A percentile compares a stretch with the other conserved stretches of the same genome.
These are phyloP conservation scores for Capniomyces stellatus DNA, from an alignment of 371 early-diverging fungal genomes.

Conservation along the genomic window DNA sequence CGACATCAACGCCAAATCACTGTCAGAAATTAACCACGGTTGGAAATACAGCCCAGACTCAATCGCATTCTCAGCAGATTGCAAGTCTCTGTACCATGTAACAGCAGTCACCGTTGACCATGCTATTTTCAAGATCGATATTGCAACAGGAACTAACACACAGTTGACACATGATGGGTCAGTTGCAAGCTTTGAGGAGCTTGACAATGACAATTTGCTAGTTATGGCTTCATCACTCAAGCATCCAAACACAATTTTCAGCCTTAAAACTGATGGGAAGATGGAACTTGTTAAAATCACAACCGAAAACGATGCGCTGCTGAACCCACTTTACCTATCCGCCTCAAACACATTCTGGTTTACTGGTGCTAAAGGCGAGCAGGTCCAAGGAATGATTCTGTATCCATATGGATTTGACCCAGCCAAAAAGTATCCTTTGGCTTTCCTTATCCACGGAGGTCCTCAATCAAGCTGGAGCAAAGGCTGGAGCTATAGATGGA, in stretches of 20 bases:
- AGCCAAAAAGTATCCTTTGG: conserved; percentile 36
- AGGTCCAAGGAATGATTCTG: conserved; percentile 51
- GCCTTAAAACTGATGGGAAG: neutral
- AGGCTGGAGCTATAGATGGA: conserved; percentile 39
- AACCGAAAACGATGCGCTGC: conserved; percentile 25
- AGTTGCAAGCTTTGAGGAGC: neutral
- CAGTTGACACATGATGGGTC: neutral
- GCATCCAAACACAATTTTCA: neutral
- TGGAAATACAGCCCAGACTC: conserved; percentile 47
- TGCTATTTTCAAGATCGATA: neutral
- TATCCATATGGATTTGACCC: conserved; percentile 42
- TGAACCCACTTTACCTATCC: conserved; percentile 24
- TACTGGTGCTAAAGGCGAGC: conserved; percentile 38
- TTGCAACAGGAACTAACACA: neutral
- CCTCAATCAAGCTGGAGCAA: conserved; percentile 48
- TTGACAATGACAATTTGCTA: conserved; percentile 12
- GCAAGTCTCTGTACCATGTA: conserved; percentile 28
- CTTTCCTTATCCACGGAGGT: conserved; percentile 62
- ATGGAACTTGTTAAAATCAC: conserved; percentile 13
- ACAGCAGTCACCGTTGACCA: conserved; percentile 33
- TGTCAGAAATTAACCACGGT: conserved; percentile 23
- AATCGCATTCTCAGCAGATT: conserved; percentile 35
- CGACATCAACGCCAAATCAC: conserved; percentile 20
- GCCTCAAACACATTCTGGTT: conserved; percentile 47
- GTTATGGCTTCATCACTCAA: neutral